These are phyloP conservation scores for Durotheca rogersii DNA, from an alignment of 495 filamentous ascomycete species.

Conservation along the genomic window DNA sequence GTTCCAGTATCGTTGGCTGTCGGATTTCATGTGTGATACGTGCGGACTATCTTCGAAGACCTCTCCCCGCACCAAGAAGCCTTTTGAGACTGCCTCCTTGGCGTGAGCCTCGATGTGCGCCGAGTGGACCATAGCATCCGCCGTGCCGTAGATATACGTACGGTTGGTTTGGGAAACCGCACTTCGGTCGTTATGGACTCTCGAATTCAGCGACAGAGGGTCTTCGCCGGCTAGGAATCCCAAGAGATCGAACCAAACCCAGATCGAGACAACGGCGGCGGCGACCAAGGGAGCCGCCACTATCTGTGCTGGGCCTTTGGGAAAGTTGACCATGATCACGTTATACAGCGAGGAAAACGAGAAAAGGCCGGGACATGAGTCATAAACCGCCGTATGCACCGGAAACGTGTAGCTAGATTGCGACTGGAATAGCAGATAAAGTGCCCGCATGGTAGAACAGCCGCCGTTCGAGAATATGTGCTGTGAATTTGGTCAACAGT, in stretches of 20 bases:
- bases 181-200: conserved; percentile 35
- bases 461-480: conserved; percentile 52
- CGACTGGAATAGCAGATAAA: conserved; percentile 28
- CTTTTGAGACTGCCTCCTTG: conserved; percentile 32
- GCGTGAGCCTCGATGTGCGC: conserved; percentile 44
- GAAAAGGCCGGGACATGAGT: conserved; percentile 44
- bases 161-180: conserved; percentile 39
- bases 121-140: conserved; percentile 44
- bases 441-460: conserved; percentile 22
- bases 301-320: conserved; percentile 6
- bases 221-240: conserved; percentile 31
- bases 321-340: conserved; percentile 34
- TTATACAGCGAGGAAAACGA: conserved; percentile 27
- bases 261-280: conserved; percentile 27
- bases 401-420: conserved; percentile 32
- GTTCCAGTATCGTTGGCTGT: conserved; percentile 46
- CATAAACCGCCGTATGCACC: conserved; percentile 38
- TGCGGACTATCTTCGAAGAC: conserved; percentile 41
- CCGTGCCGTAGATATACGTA: conserved; percentile 45
- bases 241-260: conserved; percentile 33
- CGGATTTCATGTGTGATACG: conserved; percentile 44
- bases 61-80: conserved; percentile 39
- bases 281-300: conserved; percentile 36
- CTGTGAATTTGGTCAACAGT: too few species aligned
- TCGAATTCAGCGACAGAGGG: conserved; percentile 27